Base-by-base conservation (phyloP, 495 filamentous ascomycete genomes). In the Cryomyces minteri region DNA sequence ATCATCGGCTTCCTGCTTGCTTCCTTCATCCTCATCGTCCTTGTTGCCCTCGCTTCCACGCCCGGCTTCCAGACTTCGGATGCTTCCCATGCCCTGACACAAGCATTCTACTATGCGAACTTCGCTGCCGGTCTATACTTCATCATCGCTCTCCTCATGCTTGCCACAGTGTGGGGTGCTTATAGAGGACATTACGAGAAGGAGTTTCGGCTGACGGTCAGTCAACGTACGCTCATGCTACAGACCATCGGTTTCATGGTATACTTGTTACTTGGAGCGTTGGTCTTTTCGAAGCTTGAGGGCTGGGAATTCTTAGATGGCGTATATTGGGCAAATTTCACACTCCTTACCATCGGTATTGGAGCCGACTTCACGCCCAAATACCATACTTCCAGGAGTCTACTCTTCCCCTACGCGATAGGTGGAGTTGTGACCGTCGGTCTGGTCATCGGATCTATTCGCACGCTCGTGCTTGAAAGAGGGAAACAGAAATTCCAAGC, bases 281-380 rank as follows among this genome's bases (percentile, higher is more conserved):
- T 78, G 11, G 64, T 90, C 1, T 94, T 79, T 54, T 70, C 70
- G 6, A 67, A 67, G 6, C 62, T 92, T 33, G 87, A 94, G 60
- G 69, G 67, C 5, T 94, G 87, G 87, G 54, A 63, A 18, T 93
- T 77, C 51, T 68, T 86, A 2, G 82, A 93, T 57, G 71, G 78
- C 0, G 64, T 94, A 0, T 94, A 85, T 52, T 94, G 79, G 73
- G 78, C 84, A 0, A 77, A 88, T 51, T 81, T 79, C 44, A 94
- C 87, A 0, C 62, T 93, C 6, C 76, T 94, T 43, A 94, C 87
- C 0, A 71, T 94, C 10, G 87, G 87, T 4, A 69, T 93, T 34
- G 62, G 62, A 31, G 83, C 82, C 8, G 79, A 87, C 41, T 71
- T 75, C 40, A 59, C 71, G 10, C 78, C 83, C 0, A 52, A 54